Base-by-base conservation (phyloP, 768 basidiomycete genomes). In the Pleurotus giganteus region DNA sequence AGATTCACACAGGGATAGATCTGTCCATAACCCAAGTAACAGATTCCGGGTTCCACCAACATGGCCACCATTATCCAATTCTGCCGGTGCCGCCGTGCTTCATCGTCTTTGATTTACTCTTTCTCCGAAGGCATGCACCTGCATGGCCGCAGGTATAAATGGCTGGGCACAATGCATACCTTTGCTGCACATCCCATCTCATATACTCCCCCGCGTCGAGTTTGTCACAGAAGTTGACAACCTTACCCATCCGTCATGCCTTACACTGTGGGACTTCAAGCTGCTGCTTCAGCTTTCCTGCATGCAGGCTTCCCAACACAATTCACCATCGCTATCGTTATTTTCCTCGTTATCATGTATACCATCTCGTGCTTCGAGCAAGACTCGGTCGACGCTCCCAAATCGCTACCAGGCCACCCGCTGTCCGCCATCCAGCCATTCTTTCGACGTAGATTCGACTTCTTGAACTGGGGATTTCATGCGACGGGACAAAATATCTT, bases 401-500 rank as follows among this genome's bases (percentile, higher is more conserved):
- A 71, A 43, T 73, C 72, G 49, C 73, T 90, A 4, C 87, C 88
- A 39, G 81, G 83, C 39, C 72, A 74, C 37, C 77, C 79, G 55
- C 71, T 86, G 53, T 75, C 81, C 61, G 76, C 81, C 58, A 84
- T 86, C 53, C 64, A 71, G 27, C 82, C 86, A 13, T 91, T 91
- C 75, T 89, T 89, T 66, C 80, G 78, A 43, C 72, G 70, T 60
- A 79, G 88, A 51, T 84, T 83, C 63, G 88, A 89, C 63, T 91
- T 91, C 66, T 64, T 91, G 57, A 84, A 82, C 62, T 81, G 83
- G 73, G 88, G 83, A 12, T 88, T 89, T 67, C 78, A 80, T 57
- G 79, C 78, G 49, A 86, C 86, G 24, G 86, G 85, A 3, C 77
- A 85, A 59, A 76, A 76, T 54, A 63, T 85, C 36, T 91, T 86